Percentiles rank a stretch among this genome's conserved stretches.
These are phyloP conservation scores for Podospora tetraspora DNA, from an alignment of 495 filamentous ascomycete genomes.

Conservation along the genomic window DNA sequence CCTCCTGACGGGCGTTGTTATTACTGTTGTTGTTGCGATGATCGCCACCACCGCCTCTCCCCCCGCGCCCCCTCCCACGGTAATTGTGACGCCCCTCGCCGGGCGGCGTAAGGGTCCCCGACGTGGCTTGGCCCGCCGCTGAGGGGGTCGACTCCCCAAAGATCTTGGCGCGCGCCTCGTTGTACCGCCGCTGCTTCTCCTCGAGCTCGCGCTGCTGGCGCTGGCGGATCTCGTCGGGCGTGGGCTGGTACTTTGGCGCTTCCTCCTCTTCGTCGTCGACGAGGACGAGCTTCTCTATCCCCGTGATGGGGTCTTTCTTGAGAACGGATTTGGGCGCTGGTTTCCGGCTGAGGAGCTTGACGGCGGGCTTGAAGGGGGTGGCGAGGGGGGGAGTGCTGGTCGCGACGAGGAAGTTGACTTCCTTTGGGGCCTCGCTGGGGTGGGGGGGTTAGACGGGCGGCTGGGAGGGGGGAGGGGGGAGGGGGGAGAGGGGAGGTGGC, in stretches of 20 bases:
- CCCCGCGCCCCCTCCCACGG: slow-evolving; percentile 20
- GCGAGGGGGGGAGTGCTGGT: slow-evolving; percentile 61
- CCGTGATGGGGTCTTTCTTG: slow-evolving; percentile 47
- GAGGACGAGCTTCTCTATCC: slow-evolving; percentile 48
- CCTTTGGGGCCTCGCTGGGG: slow-evolving; percentile 44
- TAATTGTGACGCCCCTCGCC: slow-evolving; percentile 34
- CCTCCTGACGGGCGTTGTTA: slow-evolving; percentile 22
- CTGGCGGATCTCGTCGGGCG: slow-evolving; percentile 63
- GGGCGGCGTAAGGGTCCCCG: slow-evolving; percentile 60
- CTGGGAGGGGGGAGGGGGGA: neutral
- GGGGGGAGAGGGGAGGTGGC: slow-evolving; percentile 19
- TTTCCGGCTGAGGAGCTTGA: slow-evolving; percentile 80
- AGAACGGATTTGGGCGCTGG: slow-evolving; percentile 51
- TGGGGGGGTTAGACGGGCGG: neutral
- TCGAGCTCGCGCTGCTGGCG: slow-evolving; percentile 71
- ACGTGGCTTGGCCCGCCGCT: slow-evolving; percentile 38
- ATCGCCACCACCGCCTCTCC: slow-evolving; percentile 23
- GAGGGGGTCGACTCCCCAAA: slow-evolving; percentile 63
- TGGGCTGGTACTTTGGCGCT: slow-evolving; percentile 53
- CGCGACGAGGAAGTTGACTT: slow-evolving; percentile 66
- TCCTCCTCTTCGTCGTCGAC: slow-evolving; percentile 60
- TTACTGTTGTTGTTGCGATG: slow-evolving; percentile 10
- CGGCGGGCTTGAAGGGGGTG: slow-evolving; percentile 73
- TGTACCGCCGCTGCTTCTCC: slow-evolving; percentile 83
- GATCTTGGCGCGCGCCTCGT: slow-evolving; percentile 77